Evolutionary conservation across 805 yeast genomes (phyloP).

Genomic region (Pichia deserticola): DNA sequence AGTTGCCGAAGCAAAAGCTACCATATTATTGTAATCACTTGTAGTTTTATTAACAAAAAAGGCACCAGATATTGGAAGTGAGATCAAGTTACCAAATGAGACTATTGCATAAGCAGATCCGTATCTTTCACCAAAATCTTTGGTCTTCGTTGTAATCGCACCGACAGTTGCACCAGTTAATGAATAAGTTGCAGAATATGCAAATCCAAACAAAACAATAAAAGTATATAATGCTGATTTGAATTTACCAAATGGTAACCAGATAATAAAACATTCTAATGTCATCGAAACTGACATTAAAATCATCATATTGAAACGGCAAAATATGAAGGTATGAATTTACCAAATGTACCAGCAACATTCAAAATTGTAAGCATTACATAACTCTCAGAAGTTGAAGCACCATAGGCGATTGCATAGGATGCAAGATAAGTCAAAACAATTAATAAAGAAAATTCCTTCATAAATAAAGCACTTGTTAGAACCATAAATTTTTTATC

Average conservation of each 20-base stretch:
- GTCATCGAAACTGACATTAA: slow-evolving; percentile 40
- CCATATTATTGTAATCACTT: slow-evolving; percentile 28
- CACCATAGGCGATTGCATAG: slow-evolving; percentile 43
- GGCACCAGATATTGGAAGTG: slow-evolving; percentile 39
- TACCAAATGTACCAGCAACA: slow-evolving; percentile 35
- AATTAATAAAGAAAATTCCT: slow-evolving; percentile 41
- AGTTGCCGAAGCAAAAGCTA: slow-evolving; percentile 25
- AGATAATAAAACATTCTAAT: slow-evolving; percentile 42
- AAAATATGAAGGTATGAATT: slow-evolving; percentile 27
- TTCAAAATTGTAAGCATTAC: slow-evolving; percentile 40
- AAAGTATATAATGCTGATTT: slow-evolving; percentile 41
- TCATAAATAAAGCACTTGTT: slow-evolving; percentile 35
- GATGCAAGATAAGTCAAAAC: slow-evolving; percentile 46
- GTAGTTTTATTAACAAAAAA: slow-evolving; percentile 29
- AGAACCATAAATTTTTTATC: slow-evolving; percentile 34
- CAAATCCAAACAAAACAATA: slow-evolving; percentile 47
- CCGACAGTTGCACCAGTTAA: slow-evolving; percentile 59
- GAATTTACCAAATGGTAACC: slow-evolving; percentile 55
- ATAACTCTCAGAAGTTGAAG: slow-evolving; percentile 35
- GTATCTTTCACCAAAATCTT: slow-evolving; percentile 59
- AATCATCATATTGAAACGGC: slow-evolving; percentile 44
- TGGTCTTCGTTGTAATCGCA: slow-evolving; percentile 42
- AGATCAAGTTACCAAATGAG: slow-evolving; percentile 41
- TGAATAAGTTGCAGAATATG: slow-evolving; percentile 52
- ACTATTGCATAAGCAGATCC: slow-evolving; percentile 60